Conservation (phyloP, 2,329 filamentous ascomycete species). For the Ceratocystis destructans region DNA sequence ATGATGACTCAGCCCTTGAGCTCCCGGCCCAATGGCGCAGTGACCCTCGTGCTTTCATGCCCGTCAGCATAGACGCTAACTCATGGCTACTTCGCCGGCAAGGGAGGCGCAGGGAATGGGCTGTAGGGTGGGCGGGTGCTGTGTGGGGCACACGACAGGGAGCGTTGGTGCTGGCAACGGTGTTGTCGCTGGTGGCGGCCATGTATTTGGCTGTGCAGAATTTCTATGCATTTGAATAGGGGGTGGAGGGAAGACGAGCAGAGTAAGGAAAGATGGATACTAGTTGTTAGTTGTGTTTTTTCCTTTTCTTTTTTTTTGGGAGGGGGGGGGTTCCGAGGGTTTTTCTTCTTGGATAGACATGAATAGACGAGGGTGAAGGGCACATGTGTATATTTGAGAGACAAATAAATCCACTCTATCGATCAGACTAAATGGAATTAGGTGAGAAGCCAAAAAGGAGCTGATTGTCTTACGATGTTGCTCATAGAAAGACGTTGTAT, state of each 20-base stretch:
- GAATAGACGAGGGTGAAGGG: background rate
- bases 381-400: background rate
- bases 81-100: slow-evolving; percentile 39
- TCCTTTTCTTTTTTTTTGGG: background rate
- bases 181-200: slow-evolving; percentile 31
- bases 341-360: background rate
- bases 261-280: background rate
- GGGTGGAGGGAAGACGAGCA: too few species aligned
- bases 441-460: background rate
- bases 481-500: background rate
- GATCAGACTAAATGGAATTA: background rate
- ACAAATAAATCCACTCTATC: background rate
- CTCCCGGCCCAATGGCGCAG: slow-evolving; percentile 21
- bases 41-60: slow-evolving; percentile 35
- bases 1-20: background rate
- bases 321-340: too few species aligned
- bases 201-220: slow-evolving; percentile 29
- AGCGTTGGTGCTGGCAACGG: slow-evolving; percentile 32
- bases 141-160: slow-evolving; percentile 41
- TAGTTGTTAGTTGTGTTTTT: background rate
- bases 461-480: background rate
- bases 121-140: slow-evolving; percentile 42
- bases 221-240: slow-evolving; percentile 8
- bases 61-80: slow-evolving; percentile 40
- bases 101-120: slow-evolving; percentile 33